Base-by-base conservation (phyloP, 2,329 filamentous ascomycete genomes). In the Ascocoryne sarcoides region DNA sequence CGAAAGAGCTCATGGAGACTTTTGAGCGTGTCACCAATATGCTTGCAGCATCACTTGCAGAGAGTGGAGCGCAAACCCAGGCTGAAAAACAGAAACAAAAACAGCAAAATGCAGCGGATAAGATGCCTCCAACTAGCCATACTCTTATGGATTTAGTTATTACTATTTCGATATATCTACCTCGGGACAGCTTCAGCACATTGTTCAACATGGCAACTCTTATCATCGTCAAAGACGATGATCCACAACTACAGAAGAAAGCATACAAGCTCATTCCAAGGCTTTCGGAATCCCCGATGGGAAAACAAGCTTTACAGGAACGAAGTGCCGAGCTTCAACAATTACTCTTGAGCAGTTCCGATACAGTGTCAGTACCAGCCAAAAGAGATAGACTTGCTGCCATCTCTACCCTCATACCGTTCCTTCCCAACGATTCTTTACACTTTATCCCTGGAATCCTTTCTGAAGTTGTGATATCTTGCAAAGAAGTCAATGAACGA, bases 191-290 rank as follows among this genome's bases (percentile, higher is more conserved):
- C 62, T 95, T 94, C 51, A 71, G 75, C 14, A 74, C 82, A 4
- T 75, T 98, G 2, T 96, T 98, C 65, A 81, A 81, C 52, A 89
- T 96, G 58, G 85, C 90, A 1, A 73, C 84, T 0, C 73, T 86
- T 18, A 82, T 95, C 42, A 81, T 96, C 51, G 79, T 82, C 60
- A 85, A 82, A 57, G 73, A 83, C 41, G 75, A 84, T 28, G 90
- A 96, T 58, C 84, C 90, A 8, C 90, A 96, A 61, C 69, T 98
- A 26, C 90, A 96, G 62, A 98, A 98, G 76, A 98, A 98, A 66
- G 90, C 92, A 0, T 98, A 98, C 70, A 96, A 96, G 68, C 75
- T 98, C 37, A 93, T 98, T 37, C 90, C 92, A 3, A 82, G 92
- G 40, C 75, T 98, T 30, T 82, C 85, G 2, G 82, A 85, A 49